These are phyloP conservation scores for Syncephalis fuscata DNA, from an alignment of 371 early-diverging fungal genomes.

Conservation along the genomic window DNA sequence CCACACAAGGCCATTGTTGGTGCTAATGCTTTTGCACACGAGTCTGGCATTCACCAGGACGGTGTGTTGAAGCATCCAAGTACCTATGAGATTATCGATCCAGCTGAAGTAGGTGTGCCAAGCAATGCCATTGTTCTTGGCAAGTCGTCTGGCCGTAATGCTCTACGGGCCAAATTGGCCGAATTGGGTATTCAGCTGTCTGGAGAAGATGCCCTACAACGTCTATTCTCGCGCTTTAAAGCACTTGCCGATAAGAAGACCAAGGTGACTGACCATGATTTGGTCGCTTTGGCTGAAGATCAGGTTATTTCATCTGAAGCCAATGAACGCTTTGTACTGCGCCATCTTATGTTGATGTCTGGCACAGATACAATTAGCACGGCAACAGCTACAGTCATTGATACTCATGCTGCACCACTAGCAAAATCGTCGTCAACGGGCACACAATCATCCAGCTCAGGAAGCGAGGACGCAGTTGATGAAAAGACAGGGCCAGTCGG, in stretches of 20 bases:
- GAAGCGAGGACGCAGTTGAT: not conserved
- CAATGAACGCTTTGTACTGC: slow-evolving; percentile 1
- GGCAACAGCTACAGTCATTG: slow-evolving; percentile 62
- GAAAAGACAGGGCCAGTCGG: slow-evolving; percentile 16
- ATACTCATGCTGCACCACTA: slow-evolving; percentile 3
- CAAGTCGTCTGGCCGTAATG: slow-evolving; percentile 92
- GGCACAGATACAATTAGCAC: slow-evolving; percentile 12
- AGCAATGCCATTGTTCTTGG: slow-evolving; percentile 76
- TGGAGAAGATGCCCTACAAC: slow-evolving; percentile 43
- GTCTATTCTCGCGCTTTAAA: slow-evolving; percentile 77
- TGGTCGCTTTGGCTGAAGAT: slow-evolving; percentile 69
- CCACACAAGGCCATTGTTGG: slow-evolving; percentile 97
- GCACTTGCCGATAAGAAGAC: slow-evolving; percentile 79
- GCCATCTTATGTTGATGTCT: not conserved
- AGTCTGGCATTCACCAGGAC: slow-evolving; percentile 96
- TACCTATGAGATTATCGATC: slow-evolving; percentile 92
- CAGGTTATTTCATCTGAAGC: slow-evolving; percentile 18
- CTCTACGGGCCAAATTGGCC: slow-evolving; percentile 66
- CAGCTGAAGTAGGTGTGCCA: slow-evolving; percentile 77
- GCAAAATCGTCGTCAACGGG: not conserved
- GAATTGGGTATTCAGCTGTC: slow-evolving; percentile 53
- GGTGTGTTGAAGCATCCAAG: slow-evolving; percentile 87
- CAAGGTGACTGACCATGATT: slow-evolving; percentile 77
- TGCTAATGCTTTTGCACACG: slow-evolving; percentile 92
- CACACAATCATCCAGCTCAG: not conserved